Percentiles rank a stretch among this genome's conserved stretches.
Evolutionary conservation across 768 basidiomycete genomes (phyloP).

Genomic region (Nevesoporus exiguus): DNA sequence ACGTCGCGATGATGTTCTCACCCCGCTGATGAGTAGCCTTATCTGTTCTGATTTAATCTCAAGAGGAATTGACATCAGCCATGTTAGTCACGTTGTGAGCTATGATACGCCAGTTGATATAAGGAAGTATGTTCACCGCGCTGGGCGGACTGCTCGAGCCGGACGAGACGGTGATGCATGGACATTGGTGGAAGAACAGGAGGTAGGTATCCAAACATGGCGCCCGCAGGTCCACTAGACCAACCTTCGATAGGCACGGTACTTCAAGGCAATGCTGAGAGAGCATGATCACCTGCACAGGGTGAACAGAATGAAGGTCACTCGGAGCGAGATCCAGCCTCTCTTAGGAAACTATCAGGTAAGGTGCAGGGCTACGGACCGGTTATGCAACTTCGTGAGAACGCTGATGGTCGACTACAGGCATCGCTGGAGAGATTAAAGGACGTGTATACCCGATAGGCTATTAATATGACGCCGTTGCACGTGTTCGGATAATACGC

Average conservation of each 20-base stretch:
- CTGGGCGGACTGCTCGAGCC: slow-evolving; percentile 93
- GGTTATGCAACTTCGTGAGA: neutral
- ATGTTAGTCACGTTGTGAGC: slow-evolving; percentile 89
- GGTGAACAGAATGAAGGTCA: slow-evolving; percentile 65
- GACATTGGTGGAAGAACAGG: slow-evolving; percentile 94
- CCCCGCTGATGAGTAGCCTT: slow-evolving; percentile 48
- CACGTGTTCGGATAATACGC: neutral
- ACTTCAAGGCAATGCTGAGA: slow-evolving; percentile 83
- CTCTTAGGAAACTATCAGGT: slow-evolving; percentile 70
- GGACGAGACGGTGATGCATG: slow-evolving; percentile 87
- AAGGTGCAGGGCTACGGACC: slow-evolving; percentile 8
- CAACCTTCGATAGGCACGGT: slow-evolving; percentile 56
- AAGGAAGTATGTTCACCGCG: slow-evolving; percentile 97
- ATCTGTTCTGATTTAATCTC: slow-evolving; percentile 97
- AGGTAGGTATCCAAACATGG: slow-evolving; percentile 41
- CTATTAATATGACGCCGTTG: neutral
- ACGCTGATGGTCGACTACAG: neutral
- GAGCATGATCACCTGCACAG: slow-evolving; percentile 64
- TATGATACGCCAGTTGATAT: slow-evolving; percentile 98
- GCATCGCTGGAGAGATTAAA: slow-evolving; percentile 23
- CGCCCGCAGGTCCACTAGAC: neutral
- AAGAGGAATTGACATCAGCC: slow-evolving; percentile 91
- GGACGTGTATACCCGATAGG: slow-evolving; percentile 24
- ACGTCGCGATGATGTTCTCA: slow-evolving; percentile 1
- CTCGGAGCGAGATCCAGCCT: slow-evolving; percentile 55